A percentile compares a stretch with the other conserved stretches of the same genome.
These are phyloP conservation scores for Spizellomyces punctatus DNA, from an alignment of 192 early-diverging fungal genomes.

Conservation along the genomic window DNA sequence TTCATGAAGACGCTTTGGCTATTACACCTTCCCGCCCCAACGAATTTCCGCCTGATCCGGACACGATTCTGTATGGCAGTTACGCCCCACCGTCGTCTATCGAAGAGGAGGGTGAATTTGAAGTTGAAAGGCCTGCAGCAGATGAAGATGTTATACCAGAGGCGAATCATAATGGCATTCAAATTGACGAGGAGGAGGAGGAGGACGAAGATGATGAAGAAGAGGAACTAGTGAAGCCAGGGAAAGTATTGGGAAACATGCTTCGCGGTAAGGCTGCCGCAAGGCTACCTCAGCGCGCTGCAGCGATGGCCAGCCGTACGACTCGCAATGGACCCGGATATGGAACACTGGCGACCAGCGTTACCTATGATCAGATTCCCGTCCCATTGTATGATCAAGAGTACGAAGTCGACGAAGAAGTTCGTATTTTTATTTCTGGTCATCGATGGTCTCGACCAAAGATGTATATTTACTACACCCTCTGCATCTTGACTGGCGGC, in stretches of 20 bases:
- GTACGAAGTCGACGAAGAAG: constrained; percentile 51
- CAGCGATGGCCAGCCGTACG: constrained; percentile 18
- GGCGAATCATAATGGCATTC: background rate
- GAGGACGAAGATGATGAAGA: constrained; percentile 37
- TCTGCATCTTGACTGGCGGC: constrained; percentile 71
- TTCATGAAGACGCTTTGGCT: background rate
- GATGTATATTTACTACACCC: constrained; percentile 62
- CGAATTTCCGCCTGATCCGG: constrained; percentile 31
- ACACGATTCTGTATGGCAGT: constrained; percentile 28
- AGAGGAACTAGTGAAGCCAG: background rate
- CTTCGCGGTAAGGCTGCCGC: constrained; percentile 26
- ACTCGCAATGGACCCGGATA: constrained; percentile 1
- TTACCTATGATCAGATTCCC: background rate
- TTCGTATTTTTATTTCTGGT: constrained; percentile 61
- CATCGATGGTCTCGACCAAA: constrained; percentile 55
- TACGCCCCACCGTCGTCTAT: constrained; percentile 1
- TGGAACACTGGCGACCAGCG: background rate
- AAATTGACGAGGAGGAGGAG: constrained; percentile 18
- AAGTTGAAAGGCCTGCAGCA: background rate
- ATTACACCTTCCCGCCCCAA: constrained; percentile 22
- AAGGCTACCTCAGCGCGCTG: constrained; percentile 31
- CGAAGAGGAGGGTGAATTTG: constrained; percentile 5
- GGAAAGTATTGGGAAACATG: constrained; percentile 1
- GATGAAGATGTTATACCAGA: background rate
- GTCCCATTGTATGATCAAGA: constrained; percentile 38